Evolutionary conservation across 1,284 basidiomycete species (phyloP), one percentile per base, ranked within the genome.

Genomic region (Rugosomyces carneus): DNA sequence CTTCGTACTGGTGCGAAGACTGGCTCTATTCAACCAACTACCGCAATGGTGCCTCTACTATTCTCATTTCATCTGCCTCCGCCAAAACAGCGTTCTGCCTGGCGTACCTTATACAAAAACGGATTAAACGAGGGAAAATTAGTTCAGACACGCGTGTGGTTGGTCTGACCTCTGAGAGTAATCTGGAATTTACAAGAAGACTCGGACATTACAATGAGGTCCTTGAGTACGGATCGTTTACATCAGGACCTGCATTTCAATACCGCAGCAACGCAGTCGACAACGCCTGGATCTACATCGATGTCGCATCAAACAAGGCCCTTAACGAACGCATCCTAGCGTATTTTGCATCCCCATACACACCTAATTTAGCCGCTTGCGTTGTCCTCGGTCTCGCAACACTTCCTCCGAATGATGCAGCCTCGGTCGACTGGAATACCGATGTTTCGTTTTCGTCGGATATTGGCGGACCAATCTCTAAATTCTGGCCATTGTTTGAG

Each of bases 1-100:
- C 80, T 0, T 71, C 81, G 1, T 83, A 73, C 53, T 83, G 80
- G 81, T 80, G 72, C 52, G 79, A 83, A 55, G 82, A 84, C 54
- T 83, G 79, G 78, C 57, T 84, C 2, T 61, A 71, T 45, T 61
- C 66, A 1, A 67, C 72, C 2, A 49, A 55, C 11, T 82, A 81
- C 57, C 67, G 69, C 4, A 69, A 67, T 1, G 71, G 67, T 6
- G 71, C 71, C 2, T 67, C 61, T 2, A 57, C 59, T 23, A 62
- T 83, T 46, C 62, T 83, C 39, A 71, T 83, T 21, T 80, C 80
- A 1, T 80, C 79, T 31, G 81, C 80, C 0, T 83, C 81, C 2
- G 71, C 80, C 16, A 83, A 83, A 54, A 83, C 80, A 0, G 79
- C 81, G 0, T 81, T 82, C 56, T 80, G 75, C 48, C 64, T 82